A percentile compares a stretch with the other conserved stretches of the same genome.
Evolutionary conservation across 768 basidiomycete genomes (phyloP).

Genomic region (Paxillus ammoniavirescens): DNA sequence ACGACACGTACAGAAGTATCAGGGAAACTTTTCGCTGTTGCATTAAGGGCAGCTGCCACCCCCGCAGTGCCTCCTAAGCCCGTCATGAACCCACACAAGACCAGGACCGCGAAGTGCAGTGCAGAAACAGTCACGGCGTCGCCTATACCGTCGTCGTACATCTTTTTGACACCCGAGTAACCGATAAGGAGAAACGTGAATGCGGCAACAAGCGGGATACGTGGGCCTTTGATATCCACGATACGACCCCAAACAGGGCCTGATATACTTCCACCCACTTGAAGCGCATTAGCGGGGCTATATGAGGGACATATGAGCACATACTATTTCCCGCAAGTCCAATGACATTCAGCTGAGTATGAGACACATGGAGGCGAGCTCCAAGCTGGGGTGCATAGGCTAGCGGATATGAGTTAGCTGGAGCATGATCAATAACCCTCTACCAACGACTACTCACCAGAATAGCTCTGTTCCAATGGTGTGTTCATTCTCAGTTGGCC

Average conservation of each 20-base stretch:
- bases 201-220: conserved; percentile 58
- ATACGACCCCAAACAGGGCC: conserved; percentile 81
- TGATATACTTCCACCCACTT: conserved; percentile 73
- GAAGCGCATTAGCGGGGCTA: not conserved
- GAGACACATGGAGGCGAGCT: conserved; percentile 64
- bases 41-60: no score
- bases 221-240: conserved; percentile 75
- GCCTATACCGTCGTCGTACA: conserved; percentile 19
- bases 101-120: no score
- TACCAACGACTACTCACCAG: conserved; percentile 18
- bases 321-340: conserved; percentile 74
- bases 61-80: no score
- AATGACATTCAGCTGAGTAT: conserved; percentile 81
- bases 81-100: no score
- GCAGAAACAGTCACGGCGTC: no score
- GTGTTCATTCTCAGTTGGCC: not conserved
- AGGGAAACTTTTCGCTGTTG: no score
- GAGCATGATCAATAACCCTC: not conserved
- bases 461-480: conserved; percentile 22
- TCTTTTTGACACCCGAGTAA: conserved; percentile 69
- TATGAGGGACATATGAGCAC: conserved; percentile 15
- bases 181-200: conserved; percentile 64
- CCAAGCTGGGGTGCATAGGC: conserved; percentile 90
- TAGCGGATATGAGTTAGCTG: conserved; percentile 18
- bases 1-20: no score